Evolutionary conservation across 2,329 filamentous ascomycete genomes (phyloP).

Genomic region (Domatiomyces catenatus): DNA sequence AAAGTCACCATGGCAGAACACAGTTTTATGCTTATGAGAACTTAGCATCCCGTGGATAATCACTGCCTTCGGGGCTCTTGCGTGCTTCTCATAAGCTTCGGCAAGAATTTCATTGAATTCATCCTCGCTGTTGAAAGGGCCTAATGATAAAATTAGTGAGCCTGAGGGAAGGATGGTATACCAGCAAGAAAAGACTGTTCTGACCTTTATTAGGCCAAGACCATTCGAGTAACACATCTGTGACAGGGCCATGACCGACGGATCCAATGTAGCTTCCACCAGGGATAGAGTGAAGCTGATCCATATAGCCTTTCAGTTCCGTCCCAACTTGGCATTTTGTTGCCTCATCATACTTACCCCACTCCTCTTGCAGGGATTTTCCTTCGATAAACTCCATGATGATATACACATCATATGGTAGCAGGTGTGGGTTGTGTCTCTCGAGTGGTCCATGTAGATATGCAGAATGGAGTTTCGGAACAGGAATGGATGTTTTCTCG

Average conservation of each 20-base stretch:
- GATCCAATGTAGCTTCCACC: background rate
- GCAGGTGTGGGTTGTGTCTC: no score
- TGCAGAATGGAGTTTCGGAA: conserved; percentile 10
- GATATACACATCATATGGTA: background rate
- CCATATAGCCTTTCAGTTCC: background rate
- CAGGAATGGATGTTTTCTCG: conserved; percentile 9
- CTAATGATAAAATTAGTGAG: background rate
- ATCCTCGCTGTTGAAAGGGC: conserved; percentile 1
- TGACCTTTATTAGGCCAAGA: no score
- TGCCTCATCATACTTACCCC: background rate
- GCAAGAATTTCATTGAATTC: conserved; percentile 3
- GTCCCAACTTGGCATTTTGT: background rate
- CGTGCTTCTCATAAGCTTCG: background rate
- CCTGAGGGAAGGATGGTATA: no score
- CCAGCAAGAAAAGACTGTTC: no score
- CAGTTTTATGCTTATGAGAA: conserved; percentile 8
- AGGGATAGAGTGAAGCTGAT: background rate
- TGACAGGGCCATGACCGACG: background rate
- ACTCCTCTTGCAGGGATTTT: background rate
- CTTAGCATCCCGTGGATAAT: background rate
- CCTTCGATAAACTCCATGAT: background rate
- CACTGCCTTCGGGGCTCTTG: background rate
- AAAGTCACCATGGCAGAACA: conserved; percentile 16
- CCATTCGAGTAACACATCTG: background rate
- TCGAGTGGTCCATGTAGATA: conserved; percentile 6